A percentile compares a stretch with the other conserved stretches of the same genome.
phyloP scores from a whole-genome alignment of 2,329 filamentous ascomycete species.

The Aspergillus pseudotamarii region DNA sequence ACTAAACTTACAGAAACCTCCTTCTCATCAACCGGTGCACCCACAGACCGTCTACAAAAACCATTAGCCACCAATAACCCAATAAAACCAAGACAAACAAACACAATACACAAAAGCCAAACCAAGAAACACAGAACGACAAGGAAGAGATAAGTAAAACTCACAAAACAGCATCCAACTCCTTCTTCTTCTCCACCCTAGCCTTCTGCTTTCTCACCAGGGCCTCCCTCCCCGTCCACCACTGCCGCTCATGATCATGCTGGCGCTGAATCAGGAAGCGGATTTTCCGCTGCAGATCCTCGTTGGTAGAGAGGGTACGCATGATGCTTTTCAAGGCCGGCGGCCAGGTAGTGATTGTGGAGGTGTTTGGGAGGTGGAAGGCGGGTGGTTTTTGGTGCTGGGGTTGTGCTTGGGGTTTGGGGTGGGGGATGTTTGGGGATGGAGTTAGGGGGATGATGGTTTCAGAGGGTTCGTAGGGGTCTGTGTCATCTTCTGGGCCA shows the following conservation, averaged over 20 bases:
- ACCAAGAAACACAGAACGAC: neutral
- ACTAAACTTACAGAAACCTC: conserved; percentile 33
- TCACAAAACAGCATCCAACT: conserved; percentile 58
- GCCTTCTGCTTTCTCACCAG: conserved; percentile 56
- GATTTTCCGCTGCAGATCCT: conserved; percentile 49
- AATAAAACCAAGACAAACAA: neutral
- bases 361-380: conserved; percentile 37
- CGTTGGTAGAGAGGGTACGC: conserved; percentile 50
- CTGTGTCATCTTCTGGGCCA: neutral
- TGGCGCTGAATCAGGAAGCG: conserved; percentile 65
- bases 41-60: conserved; percentile 46
- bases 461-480: neutral
- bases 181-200: conserved; percentile 56
- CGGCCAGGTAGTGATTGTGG: conserved; percentile 56
- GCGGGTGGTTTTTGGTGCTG: conserved; percentile 8
- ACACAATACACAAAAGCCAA: neutral
- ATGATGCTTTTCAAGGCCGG: conserved; percentile 55
- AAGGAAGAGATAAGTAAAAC: conserved; percentile 23
- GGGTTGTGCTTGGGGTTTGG: conserved; percentile 1
- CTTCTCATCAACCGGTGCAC: conserved; percentile 42
- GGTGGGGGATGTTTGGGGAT: neutral
- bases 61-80: neutral
- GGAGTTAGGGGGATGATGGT: neutral
- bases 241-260: conserved; percentile 64
- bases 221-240: conserved; percentile 58